Conservation (phyloP, 1,284 basidiomycete species). For the Tilletiopsis washingtonensis region DNA sequence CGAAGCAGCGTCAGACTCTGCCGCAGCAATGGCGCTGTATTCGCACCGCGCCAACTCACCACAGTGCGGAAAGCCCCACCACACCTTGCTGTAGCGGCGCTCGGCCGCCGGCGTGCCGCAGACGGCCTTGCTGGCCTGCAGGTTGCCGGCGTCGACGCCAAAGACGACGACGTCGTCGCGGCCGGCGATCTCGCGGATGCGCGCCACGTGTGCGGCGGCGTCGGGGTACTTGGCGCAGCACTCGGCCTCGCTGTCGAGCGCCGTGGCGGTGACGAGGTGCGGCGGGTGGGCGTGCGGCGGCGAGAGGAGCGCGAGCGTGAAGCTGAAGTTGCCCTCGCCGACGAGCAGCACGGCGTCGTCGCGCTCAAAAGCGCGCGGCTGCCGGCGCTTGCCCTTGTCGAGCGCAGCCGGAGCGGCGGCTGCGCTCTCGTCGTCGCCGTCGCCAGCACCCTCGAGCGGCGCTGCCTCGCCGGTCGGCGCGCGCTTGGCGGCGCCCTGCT, state of each 20-base stretch:
- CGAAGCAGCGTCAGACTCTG: not conserved
- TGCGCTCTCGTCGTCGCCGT: slow-evolving; percentile 28
- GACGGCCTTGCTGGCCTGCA: too few relatives aligned
- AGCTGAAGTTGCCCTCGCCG: slow-evolving; percentile 94
- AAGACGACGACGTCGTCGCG: slow-evolving; percentile 70
- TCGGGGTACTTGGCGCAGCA: slow-evolving; percentile 81
- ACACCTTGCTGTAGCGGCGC: slow-evolving; percentile 57
- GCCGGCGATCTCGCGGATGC: slow-evolving; percentile 24
- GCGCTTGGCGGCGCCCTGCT: slow-evolving; percentile 8
- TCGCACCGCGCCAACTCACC: slow-evolving; percentile 55
- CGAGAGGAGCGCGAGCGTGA: slow-evolving; percentile 65
- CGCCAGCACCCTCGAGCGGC: not conserved
- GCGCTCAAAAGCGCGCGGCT: slow-evolving; percentile 60
- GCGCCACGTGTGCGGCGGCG: slow-evolving; percentile 58
- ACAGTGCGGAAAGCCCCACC: slow-evolving; percentile 95
- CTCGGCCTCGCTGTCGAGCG: slow-evolving; percentile 70
- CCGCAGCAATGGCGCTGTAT: not conserved
- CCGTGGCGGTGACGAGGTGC: slow-evolving; percentile 70
- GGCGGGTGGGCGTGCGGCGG: slow-evolving; percentile 52
- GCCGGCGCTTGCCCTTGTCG: slow-evolving; percentile 46
- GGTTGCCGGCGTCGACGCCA: slow-evolving; percentile 69
- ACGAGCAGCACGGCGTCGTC: slow-evolving; percentile 76
- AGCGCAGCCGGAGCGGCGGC: not conserved
- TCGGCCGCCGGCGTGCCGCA: not conserved
- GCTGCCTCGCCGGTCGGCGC: not conserved